A percentile compares a stretch with the other conserved stretches of the same genome.
These are phyloP conservation scores for Diplocarpon rosae DNA, from an alignment of 2,329 filamentous ascomycete species.

Conservation along the genomic window DNA sequence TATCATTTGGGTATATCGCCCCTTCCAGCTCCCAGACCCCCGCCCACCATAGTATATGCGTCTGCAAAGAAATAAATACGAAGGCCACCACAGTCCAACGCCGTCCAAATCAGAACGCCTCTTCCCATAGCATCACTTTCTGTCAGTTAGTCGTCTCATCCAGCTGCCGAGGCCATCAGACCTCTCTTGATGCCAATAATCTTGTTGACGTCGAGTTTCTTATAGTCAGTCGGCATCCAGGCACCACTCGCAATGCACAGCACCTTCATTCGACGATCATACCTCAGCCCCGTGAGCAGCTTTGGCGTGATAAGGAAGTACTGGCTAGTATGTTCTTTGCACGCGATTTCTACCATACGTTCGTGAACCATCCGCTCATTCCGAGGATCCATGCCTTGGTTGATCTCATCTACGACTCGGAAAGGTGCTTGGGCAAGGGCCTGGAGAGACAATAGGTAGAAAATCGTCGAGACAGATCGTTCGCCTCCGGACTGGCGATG, in stretches of 20 bases:
- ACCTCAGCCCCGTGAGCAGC: conserved; percentile 72
- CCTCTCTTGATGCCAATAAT: conserved; percentile 21
- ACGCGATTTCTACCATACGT: conserved; percentile 96
- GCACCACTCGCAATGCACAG: conserved; percentile 91
- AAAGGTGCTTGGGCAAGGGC: conserved; percentile 89
- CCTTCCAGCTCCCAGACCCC: too few relatives aligned
- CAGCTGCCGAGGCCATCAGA: conserved; percentile 18
- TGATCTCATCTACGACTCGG: conserved; percentile 98
- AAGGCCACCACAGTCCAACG: too few relatives aligned
- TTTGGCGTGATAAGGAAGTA: conserved; percentile 99
- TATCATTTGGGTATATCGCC: too few relatives aligned
- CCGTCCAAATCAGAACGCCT: too few relatives aligned
- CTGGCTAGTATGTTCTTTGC: conserved; percentile 64
- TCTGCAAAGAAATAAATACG: too few relatives aligned
- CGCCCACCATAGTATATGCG: too few relatives aligned
- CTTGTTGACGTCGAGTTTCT: conserved; percentile 23
- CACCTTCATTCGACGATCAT: conserved; percentile 84
- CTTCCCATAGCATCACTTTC: too few relatives aligned
- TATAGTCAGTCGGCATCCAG: conserved; percentile 43
- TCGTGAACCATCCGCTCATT: conserved; percentile 98
- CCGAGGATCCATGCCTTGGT: conserved; percentile 97
- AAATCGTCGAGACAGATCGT: conserved; percentile 91
- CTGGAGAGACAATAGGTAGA: conserved; percentile 97
- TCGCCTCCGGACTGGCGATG: conserved; percentile 95
- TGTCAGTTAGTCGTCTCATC: background rate